Percentiles rank a stretch among this genome's conserved stretches.
Conservation (phyloP, 352 stramenopile genomes). For the Plasmopara halstedii region DNA sequence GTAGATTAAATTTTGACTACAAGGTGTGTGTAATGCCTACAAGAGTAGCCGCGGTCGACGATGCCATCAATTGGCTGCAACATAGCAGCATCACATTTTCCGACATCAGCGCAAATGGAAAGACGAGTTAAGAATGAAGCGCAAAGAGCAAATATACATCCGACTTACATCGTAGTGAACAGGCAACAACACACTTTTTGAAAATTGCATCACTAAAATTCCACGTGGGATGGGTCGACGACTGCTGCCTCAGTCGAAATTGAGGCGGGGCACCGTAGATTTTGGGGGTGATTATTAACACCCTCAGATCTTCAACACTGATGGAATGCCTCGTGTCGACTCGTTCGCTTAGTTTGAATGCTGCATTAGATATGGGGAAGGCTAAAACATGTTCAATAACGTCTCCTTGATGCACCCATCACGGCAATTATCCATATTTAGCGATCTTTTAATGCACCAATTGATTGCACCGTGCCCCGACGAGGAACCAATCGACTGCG, state of each 20-base stretch:
- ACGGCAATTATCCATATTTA: constrained; percentile 12
- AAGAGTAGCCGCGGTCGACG: constrained; percentile 3
- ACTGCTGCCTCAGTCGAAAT: constrained; percentile 3
- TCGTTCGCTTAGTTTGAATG: not conserved
- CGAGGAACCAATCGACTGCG: constrained; percentile 6
- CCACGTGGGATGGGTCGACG: not conserved
- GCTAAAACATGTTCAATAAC: not conserved
- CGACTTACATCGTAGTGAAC: constrained; percentile 8
- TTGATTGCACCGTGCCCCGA: constrained; percentile 8
- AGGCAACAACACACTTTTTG: constrained; percentile 4
- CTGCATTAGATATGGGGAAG: not conserved
- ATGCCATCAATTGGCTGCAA: constrained; percentile 1
- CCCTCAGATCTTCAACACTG: constrained; percentile 6
- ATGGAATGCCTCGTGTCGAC: not conserved
- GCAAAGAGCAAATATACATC: constrained; percentile 9
- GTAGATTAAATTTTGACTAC: constrained; percentile 3
- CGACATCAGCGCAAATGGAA: not conserved
- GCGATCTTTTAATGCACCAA: constrained; percentile 11
- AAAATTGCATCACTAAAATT: constrained; percentile 2
- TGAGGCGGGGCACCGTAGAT: constrained; percentile 1
- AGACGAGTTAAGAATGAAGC: not conserved
- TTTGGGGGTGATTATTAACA: constrained; percentile 1
- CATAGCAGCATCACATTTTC: not conserved
- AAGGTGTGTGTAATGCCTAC: not conserved
- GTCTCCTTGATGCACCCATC: constrained; percentile 1